phyloP scores from a whole-genome alignment of 23 red algal genomes.

The Gracilaria domingensis region DNA sequence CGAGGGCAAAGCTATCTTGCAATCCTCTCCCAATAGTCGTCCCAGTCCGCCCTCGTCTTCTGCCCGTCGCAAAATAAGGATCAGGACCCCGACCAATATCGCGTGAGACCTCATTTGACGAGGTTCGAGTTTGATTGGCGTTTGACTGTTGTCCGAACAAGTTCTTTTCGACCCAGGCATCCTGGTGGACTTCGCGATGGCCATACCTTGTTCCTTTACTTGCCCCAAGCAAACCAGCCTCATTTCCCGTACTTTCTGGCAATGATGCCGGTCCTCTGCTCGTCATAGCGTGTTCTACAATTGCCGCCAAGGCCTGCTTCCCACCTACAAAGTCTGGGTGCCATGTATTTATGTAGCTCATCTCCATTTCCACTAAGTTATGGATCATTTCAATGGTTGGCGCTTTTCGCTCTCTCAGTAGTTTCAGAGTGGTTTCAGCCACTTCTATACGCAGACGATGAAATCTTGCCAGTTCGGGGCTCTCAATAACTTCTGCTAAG shows the following conservation, averaged over 20 bases:
- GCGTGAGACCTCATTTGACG: background rate
- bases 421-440: constrained; percentile 67
- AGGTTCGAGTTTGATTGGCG: background rate
- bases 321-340: constrained; percentile 98
- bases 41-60: constrained; percentile 6
- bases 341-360: constrained; percentile 93
- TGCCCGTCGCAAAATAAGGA: constrained; percentile 3
- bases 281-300: constrained; percentile 27
- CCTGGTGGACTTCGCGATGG: constrained; percentile 52
- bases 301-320: constrained; percentile 50
- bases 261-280: background rate
- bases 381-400: constrained; percentile 88
- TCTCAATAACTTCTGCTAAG: constrained; percentile 76
- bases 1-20: constrained; percentile 9
- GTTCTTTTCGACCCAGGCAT: constrained; percentile 79
- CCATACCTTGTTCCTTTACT: background rate
- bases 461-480: constrained; percentile 82
- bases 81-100: constrained; percentile 32
- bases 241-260: background rate
- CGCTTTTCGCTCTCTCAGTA: constrained; percentile 84
- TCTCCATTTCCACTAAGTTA: constrained; percentile 95
- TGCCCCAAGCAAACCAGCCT: constrained; percentile 16
- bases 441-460: constrained; percentile 76
- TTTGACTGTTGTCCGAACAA: constrained; percentile 58
- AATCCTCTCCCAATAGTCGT: constrained; percentile 17